These are phyloP conservation scores for Starmera pachycereana DNA, from an alignment of 805 yeast species.

Conservation along the genomic window DNA sequence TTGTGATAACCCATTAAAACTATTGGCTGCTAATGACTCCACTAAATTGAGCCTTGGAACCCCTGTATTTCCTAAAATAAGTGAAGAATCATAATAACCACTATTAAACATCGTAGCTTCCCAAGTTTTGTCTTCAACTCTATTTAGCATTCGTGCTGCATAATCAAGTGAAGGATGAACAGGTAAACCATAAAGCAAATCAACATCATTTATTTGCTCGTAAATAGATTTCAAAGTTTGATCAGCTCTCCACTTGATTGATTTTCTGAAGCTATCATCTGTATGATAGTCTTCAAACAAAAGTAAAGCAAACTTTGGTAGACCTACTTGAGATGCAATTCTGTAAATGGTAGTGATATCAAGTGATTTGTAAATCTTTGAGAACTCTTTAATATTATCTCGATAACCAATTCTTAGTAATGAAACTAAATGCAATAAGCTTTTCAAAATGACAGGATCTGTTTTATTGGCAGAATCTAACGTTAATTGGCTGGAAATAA, in stretches of 20 bases:
- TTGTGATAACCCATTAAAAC: conserved; percentile 48
- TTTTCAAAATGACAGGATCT: background rate
- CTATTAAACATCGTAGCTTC: conserved; percentile 42
- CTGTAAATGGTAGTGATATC: conserved; percentile 8
- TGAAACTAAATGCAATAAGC: conserved; percentile 17
- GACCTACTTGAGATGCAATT: conserved; percentile 14
- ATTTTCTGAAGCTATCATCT: conserved; percentile 1
- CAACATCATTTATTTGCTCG: conserved; percentile 46
- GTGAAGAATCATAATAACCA: conserved; percentile 42
- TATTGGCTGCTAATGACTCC: conserved; percentile 34
- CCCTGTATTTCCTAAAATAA: conserved; percentile 6
- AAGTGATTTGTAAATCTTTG: conserved; percentile 12
- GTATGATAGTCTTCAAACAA: conserved; percentile 25
- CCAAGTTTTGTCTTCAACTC: conserved; percentile 22
- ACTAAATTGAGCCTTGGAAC: conserved; percentile 15
- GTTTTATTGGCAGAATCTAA: too few species aligned
- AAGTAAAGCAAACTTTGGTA: conserved; percentile 22
- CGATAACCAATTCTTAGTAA: conserved; percentile 18
- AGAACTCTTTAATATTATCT: conserved; percentile 8
- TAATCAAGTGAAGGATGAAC: conserved; percentile 40
- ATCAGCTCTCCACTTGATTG: conserved; percentile 3
- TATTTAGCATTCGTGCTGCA: conserved; percentile 34
- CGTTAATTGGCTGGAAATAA: too few species aligned
- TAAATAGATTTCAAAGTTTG: conserved; percentile 28
- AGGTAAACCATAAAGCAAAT: conserved; percentile 57